Evolutionary conservation across 257 asterid species (phyloP), one percentile per base, ranked within the genome.

Genomic region (Penstemon barbatus): DNA sequence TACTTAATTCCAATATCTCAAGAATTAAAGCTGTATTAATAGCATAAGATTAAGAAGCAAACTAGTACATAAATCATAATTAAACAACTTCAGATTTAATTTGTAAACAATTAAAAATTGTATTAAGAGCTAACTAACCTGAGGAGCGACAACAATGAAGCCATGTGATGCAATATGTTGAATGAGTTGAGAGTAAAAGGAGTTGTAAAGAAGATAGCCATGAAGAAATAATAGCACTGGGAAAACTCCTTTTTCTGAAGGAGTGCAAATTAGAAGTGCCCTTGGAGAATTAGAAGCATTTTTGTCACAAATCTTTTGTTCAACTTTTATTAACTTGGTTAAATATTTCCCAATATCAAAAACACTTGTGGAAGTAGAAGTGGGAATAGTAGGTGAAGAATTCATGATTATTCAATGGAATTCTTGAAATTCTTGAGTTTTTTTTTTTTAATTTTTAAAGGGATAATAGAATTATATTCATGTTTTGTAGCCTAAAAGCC

Each of bases 111-210:
- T 25, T 25, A 25, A 25, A 1, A 62, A 62, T 0, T 7, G 38
- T 18, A 13, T 8, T 6, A 15, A 6, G 3, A 25, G 5, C 13
- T 0, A 36, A 71, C 38, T 25, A 72, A 92, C 98, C 96, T 92
- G 98, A 15, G 97, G 97, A 5, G 92, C 96, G 37, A 88, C 79
- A 37, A 88, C 89, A 5, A 92, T 81, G 88, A 86, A 86, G 7
- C 96, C 98, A 74, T 92, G 97, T 3, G 95, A 92, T 36, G 94
- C 85, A 49, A 92, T 72, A 77, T 90, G 97, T 1, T 78, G 93
- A 55, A 88, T 64, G 39, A 92, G 91, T 70, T 83, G 90, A 64
- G 98, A 88, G 83, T 90, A 92, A 84, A 92, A 92, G 7, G 91
- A 81, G 71, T 90, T 92, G 84, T 78, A 61, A 45, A 90, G 89